phyloP scores from a whole-genome alignment of 2,329 filamentous ascomycete species.

The Epichloe bromicola region DNA sequence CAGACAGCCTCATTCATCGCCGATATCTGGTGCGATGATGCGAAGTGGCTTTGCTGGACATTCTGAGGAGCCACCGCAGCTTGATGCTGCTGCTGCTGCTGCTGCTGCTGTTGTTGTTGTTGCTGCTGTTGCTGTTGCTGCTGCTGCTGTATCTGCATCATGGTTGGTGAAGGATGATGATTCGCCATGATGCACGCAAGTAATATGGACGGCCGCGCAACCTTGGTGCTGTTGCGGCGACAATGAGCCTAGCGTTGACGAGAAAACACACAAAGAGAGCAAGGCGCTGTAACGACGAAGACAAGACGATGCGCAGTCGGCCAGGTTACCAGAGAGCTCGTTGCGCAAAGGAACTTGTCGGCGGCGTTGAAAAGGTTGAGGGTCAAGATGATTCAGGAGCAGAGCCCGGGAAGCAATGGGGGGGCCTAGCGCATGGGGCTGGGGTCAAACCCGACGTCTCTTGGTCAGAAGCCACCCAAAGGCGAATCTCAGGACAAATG shows the following conservation, averaged over 20 bases:
- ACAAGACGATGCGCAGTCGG: not conserved
- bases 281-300: not conserved
- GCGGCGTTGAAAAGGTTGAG: not conserved
- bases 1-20: conserved; percentile 78
- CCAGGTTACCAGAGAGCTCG: not conserved
- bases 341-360: not conserved
- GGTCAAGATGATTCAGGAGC: not conserved
- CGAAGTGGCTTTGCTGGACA: conserved; percentile 43
- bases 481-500: not conserved
- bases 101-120: conserved; percentile 30
- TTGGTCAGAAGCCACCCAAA: not conserved
- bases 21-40: conserved; percentile 61
- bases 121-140: conserved; percentile 40
- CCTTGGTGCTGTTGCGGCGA: not conserved
- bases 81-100: conserved; percentile 42
- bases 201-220: not conserved
- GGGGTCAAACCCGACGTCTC: conserved; percentile 3
- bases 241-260: not conserved
- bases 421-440: conserved; percentile 5
- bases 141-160: conserved; percentile 47
- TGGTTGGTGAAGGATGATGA: conserved; percentile 69
- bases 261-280: not conserved
- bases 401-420: not conserved
- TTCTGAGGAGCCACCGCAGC: conserved; percentile 44
- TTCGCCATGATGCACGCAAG: conserved; percentile 47